These are phyloP conservation scores for Aspergillus piperis DNA, from an alignment of 2,329 filamentous ascomycete genomes.

Conservation along the genomic window DNA sequence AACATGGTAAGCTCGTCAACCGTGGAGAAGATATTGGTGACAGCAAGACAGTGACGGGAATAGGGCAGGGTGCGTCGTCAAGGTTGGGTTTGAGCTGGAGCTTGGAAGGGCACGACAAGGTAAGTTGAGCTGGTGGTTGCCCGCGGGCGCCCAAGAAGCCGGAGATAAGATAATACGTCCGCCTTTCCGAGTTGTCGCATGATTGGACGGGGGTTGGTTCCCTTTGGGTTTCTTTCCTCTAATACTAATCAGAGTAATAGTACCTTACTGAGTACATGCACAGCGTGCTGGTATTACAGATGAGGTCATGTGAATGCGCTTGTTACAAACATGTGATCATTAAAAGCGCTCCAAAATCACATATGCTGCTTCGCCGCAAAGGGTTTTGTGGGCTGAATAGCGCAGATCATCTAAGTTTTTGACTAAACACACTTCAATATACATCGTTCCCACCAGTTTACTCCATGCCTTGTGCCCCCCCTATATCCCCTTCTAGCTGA, in stretches of 20 bases:
- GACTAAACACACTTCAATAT: conserved; percentile 10
- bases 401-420: not conserved
- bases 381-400: not conserved
- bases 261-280: too few relatives aligned
- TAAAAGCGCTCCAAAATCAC: not conserved
- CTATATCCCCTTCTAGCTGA: not conserved
- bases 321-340: not conserved
- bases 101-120: conserved; percentile 1
- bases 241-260: too few relatives aligned
- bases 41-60: conserved; percentile 3
- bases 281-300: too few relatives aligned
- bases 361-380: not conserved
- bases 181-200: not conserved
- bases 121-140: not conserved
- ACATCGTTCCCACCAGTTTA: conserved; percentile 10
- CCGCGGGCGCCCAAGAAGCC: conserved; percentile 6
- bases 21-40: conserved; percentile 1
- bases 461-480: conserved; percentile 3
- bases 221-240: too few relatives aligned
- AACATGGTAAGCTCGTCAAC: conserved; percentile 20
- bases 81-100: conserved; percentile 7
- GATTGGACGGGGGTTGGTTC: not conserved
- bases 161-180: conserved; percentile 37
- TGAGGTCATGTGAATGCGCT: not conserved
- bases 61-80: conserved; percentile 8